Evolutionary conservation across 2,329 filamentous ascomycete genomes (phyloP).

Genomic region (Penicillium janthinellum): DNA sequence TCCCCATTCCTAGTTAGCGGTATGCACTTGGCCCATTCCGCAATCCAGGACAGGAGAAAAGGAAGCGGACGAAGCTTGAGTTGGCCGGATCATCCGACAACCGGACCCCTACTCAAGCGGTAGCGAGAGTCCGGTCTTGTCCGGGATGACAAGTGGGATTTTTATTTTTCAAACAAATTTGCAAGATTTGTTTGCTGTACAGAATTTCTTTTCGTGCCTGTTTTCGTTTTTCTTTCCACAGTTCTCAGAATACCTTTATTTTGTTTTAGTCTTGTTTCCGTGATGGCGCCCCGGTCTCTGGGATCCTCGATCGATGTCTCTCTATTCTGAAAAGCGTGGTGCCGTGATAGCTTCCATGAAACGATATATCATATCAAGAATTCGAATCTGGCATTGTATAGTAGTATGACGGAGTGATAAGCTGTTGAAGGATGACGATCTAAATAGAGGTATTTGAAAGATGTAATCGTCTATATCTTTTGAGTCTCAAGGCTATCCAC

Average conservation of each 20-base stretch:
- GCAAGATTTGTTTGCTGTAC: constrained; percentile 31
- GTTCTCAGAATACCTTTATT: not conserved
- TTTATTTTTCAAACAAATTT: constrained; percentile 24
- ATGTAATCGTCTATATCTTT: constrained; percentile 12
- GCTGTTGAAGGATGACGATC: not conserved
- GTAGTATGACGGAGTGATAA: not conserved
- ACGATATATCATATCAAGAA: constrained; percentile 22
- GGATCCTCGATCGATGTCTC: constrained; percentile 27
- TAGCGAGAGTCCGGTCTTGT: not conserved
- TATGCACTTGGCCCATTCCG: not conserved
- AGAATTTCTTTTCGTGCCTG: constrained; percentile 20
- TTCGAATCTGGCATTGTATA: not conserved
- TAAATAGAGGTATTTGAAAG: not conserved
- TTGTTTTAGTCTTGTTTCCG: constrained; percentile 23
- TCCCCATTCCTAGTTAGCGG: not conserved
- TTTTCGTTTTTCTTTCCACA: not conserved
- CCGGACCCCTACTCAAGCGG: not conserved
- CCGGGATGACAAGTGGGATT: not conserved
- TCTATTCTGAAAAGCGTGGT: constrained; percentile 24
- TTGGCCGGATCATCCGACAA: not conserved
- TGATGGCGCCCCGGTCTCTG: constrained; percentile 26
- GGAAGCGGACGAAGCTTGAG: not conserved
- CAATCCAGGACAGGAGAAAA: constrained; percentile 4
- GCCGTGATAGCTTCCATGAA: constrained; percentile 31
- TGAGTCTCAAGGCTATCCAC: constrained; percentile 8